Evolutionary conservation across 2,329 filamentous ascomycete species (phyloP), one percentile per base, ranked within the genome.

Genomic region (Beauveria sp.): DNA sequence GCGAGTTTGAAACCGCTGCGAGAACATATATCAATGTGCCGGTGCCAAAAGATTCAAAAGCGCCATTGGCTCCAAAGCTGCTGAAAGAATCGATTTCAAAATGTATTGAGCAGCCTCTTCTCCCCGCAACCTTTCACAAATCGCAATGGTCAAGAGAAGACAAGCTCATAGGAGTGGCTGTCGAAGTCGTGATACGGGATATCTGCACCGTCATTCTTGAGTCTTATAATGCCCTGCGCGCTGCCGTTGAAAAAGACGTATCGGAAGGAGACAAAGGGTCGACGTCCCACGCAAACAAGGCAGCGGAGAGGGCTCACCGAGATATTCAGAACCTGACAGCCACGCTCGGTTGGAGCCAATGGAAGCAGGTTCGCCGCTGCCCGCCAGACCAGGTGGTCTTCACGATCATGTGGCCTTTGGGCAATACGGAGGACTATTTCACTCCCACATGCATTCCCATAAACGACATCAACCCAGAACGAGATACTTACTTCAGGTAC

Each of bases 351-450:
- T 89, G 86, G 86, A 78, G 82, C 3, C 77, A 72, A 0, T 88
- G 84, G 84, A 85, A 83, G 65, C 75, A 79, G 55, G 84, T 83
- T 56, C 72, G 75, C 7, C 75, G 76, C 1, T 88, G 86, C 67
- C 70, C 66, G 0, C 73, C 76, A 8, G 76, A 82, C 50, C 79
- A 88, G 69, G 70, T 85, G 3, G 84, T 84, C 63, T 78, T 83
- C 51, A 74, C 87, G n/a, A 84, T 84, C 2, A 85, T 88, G 67
- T 88, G 84, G 84, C 85, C 85, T 0, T 74, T 79, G 68, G 85
- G 85, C 0, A 75, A 71, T 0, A 67, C 72, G 0, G 76, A 83
- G 28, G 84, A 88, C 66, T 82, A 85, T 65, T 76, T 69, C 67
- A 56, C 67, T 14, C 72, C 72, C 0, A 72, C 66, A 2, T 75